Evolutionary conservation across 306 rosid species (phyloP).

Genomic region (Vicia villosa): DNA sequence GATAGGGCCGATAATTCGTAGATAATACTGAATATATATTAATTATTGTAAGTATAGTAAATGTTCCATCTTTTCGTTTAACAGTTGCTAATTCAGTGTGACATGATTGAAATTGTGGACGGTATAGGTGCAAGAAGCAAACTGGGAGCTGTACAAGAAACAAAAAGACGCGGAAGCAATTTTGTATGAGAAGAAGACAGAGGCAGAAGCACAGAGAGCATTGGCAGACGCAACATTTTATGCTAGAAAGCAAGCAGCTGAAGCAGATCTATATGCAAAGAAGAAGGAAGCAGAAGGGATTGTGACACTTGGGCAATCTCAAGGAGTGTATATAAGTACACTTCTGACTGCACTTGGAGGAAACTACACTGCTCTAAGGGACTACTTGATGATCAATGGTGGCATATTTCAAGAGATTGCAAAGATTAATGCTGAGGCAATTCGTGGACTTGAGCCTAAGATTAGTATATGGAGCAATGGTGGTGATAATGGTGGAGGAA

Average conservation of each 20-base stretch:
- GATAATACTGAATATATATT: too few species aligned
- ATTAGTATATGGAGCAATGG: constrained; percentile 44
- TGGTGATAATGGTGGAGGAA: neutral
- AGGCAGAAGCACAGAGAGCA: constrained; percentile 41
- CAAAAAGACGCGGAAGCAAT: constrained; percentile 41
- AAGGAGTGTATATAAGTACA: constrained; percentile 30
- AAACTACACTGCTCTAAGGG: constrained; percentile 31
- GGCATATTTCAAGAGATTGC: constrained; percentile 48
- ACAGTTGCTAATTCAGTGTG: neutral
- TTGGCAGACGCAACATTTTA: constrained; percentile 38
- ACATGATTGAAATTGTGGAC: neutral
- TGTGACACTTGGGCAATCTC: constrained; percentile 36
- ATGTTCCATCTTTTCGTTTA: too few species aligned
- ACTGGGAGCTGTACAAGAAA: constrained; percentile 44
- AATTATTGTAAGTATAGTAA: too few species aligned
- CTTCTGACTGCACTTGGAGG: constrained; percentile 40
- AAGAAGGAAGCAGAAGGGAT: constrained; percentile 46
- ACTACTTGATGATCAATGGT: constrained; percentile 40
- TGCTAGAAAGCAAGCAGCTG: constrained; percentile 34
- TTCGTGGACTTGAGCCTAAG: constrained; percentile 46
- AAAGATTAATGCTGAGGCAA: constrained; percentile 39
- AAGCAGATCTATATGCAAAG: constrained; percentile 41
- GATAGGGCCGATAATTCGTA: too few species aligned
- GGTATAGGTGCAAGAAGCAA: constrained; percentile 47
- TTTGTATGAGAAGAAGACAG: constrained; percentile 40